phyloP scores from a whole-genome alignment of 176 grass and related monocot genomes.

The Oryza officinalis region DNA sequence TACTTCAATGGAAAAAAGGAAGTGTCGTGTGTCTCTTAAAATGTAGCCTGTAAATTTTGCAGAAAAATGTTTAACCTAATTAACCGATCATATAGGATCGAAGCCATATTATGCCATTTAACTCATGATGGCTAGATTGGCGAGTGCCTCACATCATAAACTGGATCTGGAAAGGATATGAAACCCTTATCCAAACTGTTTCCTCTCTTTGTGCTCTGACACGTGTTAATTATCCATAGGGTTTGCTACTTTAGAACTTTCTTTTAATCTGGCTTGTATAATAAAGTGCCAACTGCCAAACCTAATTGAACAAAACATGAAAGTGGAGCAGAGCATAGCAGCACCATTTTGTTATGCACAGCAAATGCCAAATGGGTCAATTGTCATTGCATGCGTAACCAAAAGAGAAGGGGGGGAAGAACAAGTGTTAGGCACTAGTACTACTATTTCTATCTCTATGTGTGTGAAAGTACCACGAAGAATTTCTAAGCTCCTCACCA shows the following conservation, averaged over 20 bases:
- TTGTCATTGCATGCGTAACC: slow-evolving; percentile 15
- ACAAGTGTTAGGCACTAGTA: background rate
- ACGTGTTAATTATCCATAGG: background rate
- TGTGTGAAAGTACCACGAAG: background rate
- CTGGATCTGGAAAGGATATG: background rate
- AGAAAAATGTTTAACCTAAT: background rate
- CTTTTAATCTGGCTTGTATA: background rate
- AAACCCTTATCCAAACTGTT: background rate
- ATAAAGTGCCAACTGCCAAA: background rate
- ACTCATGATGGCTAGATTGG: background rate
- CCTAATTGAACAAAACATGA: background rate
- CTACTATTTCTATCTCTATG: background rate
- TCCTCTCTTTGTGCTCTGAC: background rate
- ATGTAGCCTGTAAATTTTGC: background rate
- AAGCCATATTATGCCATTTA: background rate
- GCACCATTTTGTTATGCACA: background rate
- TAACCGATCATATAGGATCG: background rate
- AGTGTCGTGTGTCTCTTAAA: background rate
- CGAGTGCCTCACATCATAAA: background rate
- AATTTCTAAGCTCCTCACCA: slow-evolving; percentile 26
- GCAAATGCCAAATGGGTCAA: background rate
- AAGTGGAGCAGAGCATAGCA: background rate
- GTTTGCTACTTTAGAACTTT: background rate
- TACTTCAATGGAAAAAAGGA: background rate
- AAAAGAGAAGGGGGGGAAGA: background rate